Conservation (phyloP, 805 yeast genomes). For the Teunomyces aglyptinius region DNA sequence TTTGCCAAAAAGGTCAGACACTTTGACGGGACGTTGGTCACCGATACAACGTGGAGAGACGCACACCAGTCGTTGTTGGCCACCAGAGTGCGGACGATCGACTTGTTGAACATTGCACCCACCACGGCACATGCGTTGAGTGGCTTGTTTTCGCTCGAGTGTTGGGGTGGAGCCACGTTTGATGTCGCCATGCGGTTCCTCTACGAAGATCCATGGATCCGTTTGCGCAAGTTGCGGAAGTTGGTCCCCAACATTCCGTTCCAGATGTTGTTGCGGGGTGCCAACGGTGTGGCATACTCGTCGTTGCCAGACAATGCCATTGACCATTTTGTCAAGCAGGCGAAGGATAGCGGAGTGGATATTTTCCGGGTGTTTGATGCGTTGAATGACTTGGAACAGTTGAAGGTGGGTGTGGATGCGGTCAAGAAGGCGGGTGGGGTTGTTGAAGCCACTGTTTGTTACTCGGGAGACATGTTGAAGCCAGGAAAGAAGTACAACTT, state of each 20-base stretch:
- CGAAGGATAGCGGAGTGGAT: slow-evolving; percentile 94
- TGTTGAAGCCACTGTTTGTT: slow-evolving; percentile 96
- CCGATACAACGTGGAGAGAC: slow-evolving; percentile 99
- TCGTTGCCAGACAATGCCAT: slow-evolving; percentile 98
- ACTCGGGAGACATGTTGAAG: slow-evolving; percentile 97
- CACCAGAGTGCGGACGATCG: slow-evolving; percentile 94
- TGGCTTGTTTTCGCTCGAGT: slow-evolving; percentile 93
- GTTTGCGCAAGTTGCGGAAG: slow-evolving; percentile 82
- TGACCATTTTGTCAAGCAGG: slow-evolving; percentile 93
- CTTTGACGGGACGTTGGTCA: slow-evolving; percentile 82
- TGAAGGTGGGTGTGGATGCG: slow-evolving; percentile 96
- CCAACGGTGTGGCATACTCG: slow-evolving; percentile 98
- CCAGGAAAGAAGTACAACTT: slow-evolving; percentile 95
- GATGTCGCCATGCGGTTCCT: slow-evolving; percentile 98
- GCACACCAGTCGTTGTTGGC: slow-evolving; percentile 98
- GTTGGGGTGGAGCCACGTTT: slow-evolving; percentile 99
- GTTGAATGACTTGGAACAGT: slow-evolving; percentile 92
- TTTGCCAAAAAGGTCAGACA: slow-evolving; percentile 87
- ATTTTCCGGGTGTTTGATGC: slow-evolving; percentile 98
- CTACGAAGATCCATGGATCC: slow-evolving; percentile 98
- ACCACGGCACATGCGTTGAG: slow-evolving; percentile 87
- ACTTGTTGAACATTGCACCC: slow-evolving; percentile 86
- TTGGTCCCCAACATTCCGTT: slow-evolving; percentile 97
- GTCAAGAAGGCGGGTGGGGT: slow-evolving; percentile 99
- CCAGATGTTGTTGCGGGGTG: slow-evolving; percentile 99